phyloP scores from a whole-genome alignment of 2,329 filamentous ascomycete genomes.

The Rhinocladiella similis region DNA sequence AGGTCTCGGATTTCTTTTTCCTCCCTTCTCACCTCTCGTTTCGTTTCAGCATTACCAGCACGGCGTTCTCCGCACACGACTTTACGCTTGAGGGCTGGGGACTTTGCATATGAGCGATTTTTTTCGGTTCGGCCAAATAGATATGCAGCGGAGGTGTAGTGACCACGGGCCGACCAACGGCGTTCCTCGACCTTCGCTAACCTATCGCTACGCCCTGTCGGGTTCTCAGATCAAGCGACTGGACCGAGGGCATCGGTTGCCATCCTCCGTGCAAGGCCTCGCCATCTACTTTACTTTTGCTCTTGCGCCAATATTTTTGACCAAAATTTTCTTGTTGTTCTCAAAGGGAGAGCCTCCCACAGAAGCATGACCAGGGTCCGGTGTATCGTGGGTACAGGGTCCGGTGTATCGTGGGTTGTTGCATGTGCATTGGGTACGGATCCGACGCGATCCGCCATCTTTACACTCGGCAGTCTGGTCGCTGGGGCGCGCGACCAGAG shows the following conservation, averaged over 20 bases:
- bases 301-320: not conserved
- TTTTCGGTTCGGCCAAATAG: constrained; percentile 17
- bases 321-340: not conserved
- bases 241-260: not conserved
- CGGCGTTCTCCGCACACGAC: constrained; percentile 16
- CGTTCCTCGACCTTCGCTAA: not conserved
- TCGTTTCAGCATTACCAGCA: constrained; percentile 7
- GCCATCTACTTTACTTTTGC: not conserved
- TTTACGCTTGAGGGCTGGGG: constrained; percentile 14
- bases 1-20: not conserved
- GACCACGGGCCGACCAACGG: not conserved
- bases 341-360: not conserved
- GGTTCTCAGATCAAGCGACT: constrained; percentile 6
- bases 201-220: not conserved
- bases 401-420: not conserved
- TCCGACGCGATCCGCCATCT: not conserved
- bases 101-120: constrained; percentile 22
- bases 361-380: not conserved
- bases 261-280: not conserved
- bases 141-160: constrained; percentile 1
- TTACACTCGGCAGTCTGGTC: not conserved
- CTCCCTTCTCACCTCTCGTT: not conserved
- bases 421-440: not conserved
- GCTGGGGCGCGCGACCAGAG: not conserved
- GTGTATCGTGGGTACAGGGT: not conserved